Evolutionary conservation across 2,329 filamentous ascomycete species (phyloP).

Genomic region (Fusarium sarcochroum): DNA sequence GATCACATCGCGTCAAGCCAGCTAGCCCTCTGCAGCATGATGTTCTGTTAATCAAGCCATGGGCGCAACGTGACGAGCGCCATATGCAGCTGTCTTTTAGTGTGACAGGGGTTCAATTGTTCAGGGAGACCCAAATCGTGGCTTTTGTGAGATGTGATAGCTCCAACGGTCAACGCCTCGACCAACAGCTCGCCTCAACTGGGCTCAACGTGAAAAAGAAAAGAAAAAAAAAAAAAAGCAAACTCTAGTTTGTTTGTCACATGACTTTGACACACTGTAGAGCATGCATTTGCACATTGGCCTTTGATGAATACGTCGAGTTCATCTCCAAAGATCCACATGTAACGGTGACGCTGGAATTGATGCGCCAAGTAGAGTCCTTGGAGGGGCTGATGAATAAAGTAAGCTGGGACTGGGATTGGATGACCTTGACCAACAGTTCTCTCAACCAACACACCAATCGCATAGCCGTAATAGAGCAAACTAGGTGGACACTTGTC

Average conservation of each 20-base stretch:
- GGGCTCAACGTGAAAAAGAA: not conserved
- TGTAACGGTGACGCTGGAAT: conserved; percentile 8
- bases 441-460: conserved; percentile 35
- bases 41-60: not conserved
- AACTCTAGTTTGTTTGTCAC: conserved; percentile 13
- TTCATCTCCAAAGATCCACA: conserved; percentile 3
- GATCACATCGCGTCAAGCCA: conserved; percentile 20
- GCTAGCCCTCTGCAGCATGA: conserved; percentile 11
- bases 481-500: conserved; percentile 29
- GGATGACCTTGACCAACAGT: not conserved
- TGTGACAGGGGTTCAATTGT: conserved; percentile 19
- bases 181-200: conserved; percentile 4
- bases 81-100: conserved; percentile 35
- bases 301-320: not conserved
- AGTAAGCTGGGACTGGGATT: conserved; percentile 14
- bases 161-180: not conserved
- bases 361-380: not conserved
- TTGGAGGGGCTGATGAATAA: conserved; percentile 5
- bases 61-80: conserved; percentile 9
- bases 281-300: not conserved
- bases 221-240: not conserved
- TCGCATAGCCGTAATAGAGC: conserved; percentile 3
- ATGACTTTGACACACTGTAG: conserved; percentile 8
- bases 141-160: conserved; percentile 47
- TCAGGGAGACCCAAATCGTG: conserved; percentile 14